These are phyloP conservation scores for Cenchrus americanus DNA, from an alignment of 176 grass and related monocot species.

Conservation along the genomic window DNA sequence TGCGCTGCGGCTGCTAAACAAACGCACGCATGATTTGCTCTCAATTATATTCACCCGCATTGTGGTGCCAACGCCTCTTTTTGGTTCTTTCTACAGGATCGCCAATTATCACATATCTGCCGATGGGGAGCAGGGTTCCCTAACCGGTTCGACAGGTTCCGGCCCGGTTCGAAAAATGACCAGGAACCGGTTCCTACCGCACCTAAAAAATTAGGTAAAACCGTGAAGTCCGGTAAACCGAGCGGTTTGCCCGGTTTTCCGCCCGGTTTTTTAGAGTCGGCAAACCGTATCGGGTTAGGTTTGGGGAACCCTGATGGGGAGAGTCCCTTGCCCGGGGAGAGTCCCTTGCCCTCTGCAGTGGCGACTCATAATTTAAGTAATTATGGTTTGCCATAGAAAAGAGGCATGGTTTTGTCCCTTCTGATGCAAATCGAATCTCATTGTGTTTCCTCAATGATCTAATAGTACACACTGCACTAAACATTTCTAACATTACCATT, in stretches of 20 bases:
- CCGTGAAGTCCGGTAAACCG: no score
- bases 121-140: not conserved
- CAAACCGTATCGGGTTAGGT: no score
- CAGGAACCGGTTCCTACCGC: no score
- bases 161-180: no score
- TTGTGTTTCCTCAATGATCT: not conserved
- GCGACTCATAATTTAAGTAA: not conserved
- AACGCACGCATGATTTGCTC: constrained; percentile 55
- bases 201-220: no score
- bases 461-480: no score
- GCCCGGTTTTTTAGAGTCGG: no score
- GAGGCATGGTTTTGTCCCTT: not conserved
- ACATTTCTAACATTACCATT: no score
- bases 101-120: constrained; percentile 28
- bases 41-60: constrained; percentile 1
- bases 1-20: constrained; percentile 31
- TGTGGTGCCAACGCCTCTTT: constrained; percentile 42
- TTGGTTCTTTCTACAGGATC: constrained; percentile 56
- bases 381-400: not conserved
- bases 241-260: no score
- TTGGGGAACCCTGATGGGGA: no score
- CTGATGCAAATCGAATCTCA: not conserved
- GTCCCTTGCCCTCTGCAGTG: not conserved
- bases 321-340: no score
- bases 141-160: no score